Conservation (phyloP, 164 flowering plant species). For the Macadamia tetraphylla region DNA sequence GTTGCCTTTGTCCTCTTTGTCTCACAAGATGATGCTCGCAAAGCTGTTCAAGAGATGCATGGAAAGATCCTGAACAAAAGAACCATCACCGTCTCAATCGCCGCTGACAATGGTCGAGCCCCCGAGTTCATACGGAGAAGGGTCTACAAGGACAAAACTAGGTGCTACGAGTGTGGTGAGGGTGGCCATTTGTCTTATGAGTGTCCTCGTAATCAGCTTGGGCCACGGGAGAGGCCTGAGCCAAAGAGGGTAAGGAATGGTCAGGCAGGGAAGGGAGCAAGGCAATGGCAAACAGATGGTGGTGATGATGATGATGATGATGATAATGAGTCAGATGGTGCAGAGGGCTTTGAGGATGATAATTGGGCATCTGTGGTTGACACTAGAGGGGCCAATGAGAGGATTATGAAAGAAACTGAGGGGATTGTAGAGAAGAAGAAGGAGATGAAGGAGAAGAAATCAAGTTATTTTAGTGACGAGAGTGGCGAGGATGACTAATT, state of each 20-base stretch:
- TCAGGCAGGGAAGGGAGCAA: conserved; percentile 9
- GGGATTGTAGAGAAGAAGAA: conserved; percentile 20
- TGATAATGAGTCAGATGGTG: conserved; percentile 27
- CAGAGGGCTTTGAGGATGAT: conserved; percentile 48
- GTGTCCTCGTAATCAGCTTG: conserved; percentile 79
- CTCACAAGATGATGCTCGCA: conserved; percentile 51
- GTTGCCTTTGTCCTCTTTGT: conserved; percentile 89
- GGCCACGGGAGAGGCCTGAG: conserved; percentile 71
- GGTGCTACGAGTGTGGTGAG: conserved; percentile 90
- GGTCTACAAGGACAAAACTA: conserved; percentile 79
- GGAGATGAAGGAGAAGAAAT: conserved; percentile 41
- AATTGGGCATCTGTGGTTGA: conserved; percentile 92
- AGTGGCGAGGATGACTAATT: conserved; percentile 70
- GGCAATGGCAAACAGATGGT: conserved; percentile 15
- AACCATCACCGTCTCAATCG: conserved; percentile 62
- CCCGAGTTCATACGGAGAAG: conserved; percentile 68
- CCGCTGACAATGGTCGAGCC: conserved; percentile 84
- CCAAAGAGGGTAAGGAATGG: conserved; percentile 42
- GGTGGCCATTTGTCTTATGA: conserved; percentile 84
- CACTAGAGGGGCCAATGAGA: conserved; percentile 57
- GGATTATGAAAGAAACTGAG: conserved; percentile 21
- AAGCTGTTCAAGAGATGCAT: conserved; percentile 57
- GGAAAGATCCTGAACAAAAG: conserved; percentile 71
- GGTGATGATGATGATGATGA: conserved; percentile 20
- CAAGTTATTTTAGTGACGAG: conserved; percentile 86